A percentile compares a stretch with the other conserved stretches of the same genome.
Conservation (phyloP, 352 stramenopile species). For the Globisporangium polare region DNA sequence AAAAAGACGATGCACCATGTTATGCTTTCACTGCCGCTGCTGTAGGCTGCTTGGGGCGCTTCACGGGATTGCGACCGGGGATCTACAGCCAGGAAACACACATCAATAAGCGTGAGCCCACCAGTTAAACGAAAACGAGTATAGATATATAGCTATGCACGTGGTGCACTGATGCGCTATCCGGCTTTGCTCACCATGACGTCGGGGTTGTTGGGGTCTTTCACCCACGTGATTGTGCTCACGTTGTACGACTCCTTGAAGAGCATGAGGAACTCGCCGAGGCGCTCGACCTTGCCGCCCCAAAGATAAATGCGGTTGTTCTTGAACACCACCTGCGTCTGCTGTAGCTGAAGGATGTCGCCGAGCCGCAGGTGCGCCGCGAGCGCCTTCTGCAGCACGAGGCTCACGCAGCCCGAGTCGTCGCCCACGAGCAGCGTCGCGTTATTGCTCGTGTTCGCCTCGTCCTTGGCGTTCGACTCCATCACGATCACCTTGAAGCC, state of each 20-base stretch:
- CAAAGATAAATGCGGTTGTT: slow-evolving; percentile 74
- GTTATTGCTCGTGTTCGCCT: slow-evolving; percentile 67
- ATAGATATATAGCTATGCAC: no score
- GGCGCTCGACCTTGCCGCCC: slow-evolving; percentile 77
- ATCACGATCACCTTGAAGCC: slow-evolving; percentile 80
- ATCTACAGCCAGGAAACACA: slow-evolving; percentile 27
- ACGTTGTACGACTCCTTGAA: slow-evolving; percentile 85
- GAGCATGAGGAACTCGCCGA: slow-evolving; percentile 81
- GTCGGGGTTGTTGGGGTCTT: slow-evolving; percentile 72
- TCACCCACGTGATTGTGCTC: slow-evolving; percentile 80
- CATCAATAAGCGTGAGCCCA: neutral
- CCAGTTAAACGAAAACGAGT: neutral
- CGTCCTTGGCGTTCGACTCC: slow-evolving; percentile 81
- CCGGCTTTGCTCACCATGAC: slow-evolving; percentile 31
- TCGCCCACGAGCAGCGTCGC: slow-evolving; percentile 81
- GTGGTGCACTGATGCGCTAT: no score
- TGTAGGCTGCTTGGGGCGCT: slow-evolving; percentile 36
- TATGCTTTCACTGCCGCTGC: neutral
- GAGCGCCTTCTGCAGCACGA: slow-evolving; percentile 71
- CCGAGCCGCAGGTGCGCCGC: slow-evolving; percentile 66
- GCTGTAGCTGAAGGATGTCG: slow-evolving; percentile 67
- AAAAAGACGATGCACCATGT: neutral
- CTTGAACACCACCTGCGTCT: slow-evolving; percentile 77
- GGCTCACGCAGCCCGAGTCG: slow-evolving; percentile 73
- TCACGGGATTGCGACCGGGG: slow-evolving; percentile 47